Base-by-base conservation (phyloP, 257 asterid genomes). In the Verbena officinalis region DNA sequence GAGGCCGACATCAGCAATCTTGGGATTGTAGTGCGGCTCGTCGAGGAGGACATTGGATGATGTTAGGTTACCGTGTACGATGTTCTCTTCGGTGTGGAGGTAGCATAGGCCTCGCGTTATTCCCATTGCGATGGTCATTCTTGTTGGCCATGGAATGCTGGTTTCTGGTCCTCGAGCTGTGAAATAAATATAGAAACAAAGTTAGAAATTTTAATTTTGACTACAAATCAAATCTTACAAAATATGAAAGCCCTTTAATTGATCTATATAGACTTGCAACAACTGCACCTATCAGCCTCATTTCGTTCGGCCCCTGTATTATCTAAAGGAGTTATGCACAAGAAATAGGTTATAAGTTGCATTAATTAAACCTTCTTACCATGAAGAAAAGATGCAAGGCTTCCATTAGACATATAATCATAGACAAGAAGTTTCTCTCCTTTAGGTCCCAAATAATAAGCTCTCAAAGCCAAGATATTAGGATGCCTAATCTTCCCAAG, bases 401-500 rank as follows among this genome's bases (percentile, higher is more conserved):
- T 93, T 59, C 99, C 99, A 58, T 80, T 87, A 14, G 86, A 33
- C 91, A 93, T 75, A 38, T 81, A 84, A 60, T 90, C 99, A 65
- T 85, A 93, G 76, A 93, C 99, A 52, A 93, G 97, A 74, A 93
- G 99, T 90, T 93, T 90, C 76, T 90, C 99, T 11, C 99, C 99
- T 80, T 93, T 93, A 4, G 99, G 97, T 9, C 97, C 99, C 65
- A 87, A 69, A 66, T 93, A 93, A 69, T 90, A 93, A 58, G 99
- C 99, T 60, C 97, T 79, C 64, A 90, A 72, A 1, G 99, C 94
- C 80, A 90, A 77, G 10, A 93, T 77, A 51, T 86, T 90, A 0
- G 76, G 77, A 55, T 90, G 86, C 14, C 95, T 63, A 42, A 93
- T 84, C 78, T 77, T 93, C 11, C 99, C 99, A 22, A 93, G 87